A percentile compares a stretch with the other conserved stretches of the same genome.
These are phyloP conservation scores for Cerrena zonata DNA, from an alignment of 1,284 basidiomycete species.

Conservation along the genomic window DNA sequence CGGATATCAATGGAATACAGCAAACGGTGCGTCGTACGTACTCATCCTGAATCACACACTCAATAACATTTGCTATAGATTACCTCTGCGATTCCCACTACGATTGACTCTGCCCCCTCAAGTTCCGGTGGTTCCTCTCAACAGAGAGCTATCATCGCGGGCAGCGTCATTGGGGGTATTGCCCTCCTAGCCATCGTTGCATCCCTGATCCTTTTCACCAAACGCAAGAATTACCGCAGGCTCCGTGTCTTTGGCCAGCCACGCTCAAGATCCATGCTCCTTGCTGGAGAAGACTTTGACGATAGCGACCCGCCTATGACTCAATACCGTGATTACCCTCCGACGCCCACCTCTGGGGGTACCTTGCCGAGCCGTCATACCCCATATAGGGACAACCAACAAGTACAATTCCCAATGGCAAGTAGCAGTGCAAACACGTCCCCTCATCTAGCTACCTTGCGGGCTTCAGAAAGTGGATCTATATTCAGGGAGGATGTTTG, in stretches of 20 bases:
- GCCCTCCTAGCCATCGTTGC: constrained; percentile 35
- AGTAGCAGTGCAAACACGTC: constrained; percentile 12
- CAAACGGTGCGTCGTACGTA: constrained; percentile 19
- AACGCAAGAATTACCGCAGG: constrained; percentile 37
- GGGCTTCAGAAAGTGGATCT: constrained; percentile 40
- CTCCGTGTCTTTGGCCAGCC: constrained; percentile 34
- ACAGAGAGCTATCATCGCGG: constrained; percentile 41
- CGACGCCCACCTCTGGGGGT: constrained; percentile 14
- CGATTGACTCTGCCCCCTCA: constrained; percentile 11
- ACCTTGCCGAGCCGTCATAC: neutral
- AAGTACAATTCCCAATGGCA: constrained; percentile 8
- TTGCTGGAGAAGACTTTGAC: constrained; percentile 44
- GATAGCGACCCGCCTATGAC: constrained; percentile 30
- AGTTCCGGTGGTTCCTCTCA: constrained; percentile 11
- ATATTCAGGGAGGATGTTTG: constrained; percentile 48
- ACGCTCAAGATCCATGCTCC: constrained; percentile 34
- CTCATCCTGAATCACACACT: neutral
- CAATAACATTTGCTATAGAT: constrained; percentile 13
- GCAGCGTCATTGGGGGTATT: constrained; percentile 39
- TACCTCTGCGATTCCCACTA: constrained; percentile 24
- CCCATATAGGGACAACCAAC: too few relatives aligned
- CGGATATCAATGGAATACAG: constrained; percentile 18
- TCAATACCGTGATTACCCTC: constrained; percentile 28
- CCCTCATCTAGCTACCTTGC: constrained; percentile 36
- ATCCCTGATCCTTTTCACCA: constrained; percentile 36